Percentiles rank a stretch among this genome's conserved stretches.
phyloP scores from a whole-genome alignment of 1,284 basidiomycete genomes.

The Flammula alnicola region DNA sequence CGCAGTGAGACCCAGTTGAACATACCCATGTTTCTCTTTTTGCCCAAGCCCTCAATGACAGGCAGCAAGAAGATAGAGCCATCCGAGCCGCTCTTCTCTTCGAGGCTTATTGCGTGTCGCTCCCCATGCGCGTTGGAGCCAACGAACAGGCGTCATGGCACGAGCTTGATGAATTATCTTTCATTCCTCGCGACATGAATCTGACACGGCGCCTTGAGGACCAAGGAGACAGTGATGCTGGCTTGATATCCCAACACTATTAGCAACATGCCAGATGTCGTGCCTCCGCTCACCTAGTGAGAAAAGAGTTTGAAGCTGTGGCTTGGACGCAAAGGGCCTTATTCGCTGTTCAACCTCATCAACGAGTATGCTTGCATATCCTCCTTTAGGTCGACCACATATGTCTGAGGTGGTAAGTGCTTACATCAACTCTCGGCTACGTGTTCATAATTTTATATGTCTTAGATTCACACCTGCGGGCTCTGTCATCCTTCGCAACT shows the following conservation, averaged over 20 bases:
- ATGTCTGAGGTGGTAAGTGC: conserved; percentile 45
- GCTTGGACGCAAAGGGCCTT: conserved; percentile 50
- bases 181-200: conserved; percentile 40
- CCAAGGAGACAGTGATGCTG: conserved; percentile 10
- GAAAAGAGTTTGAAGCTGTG: conserved; percentile 38
- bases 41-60: conserved; percentile 31
- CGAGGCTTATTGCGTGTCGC: conserved; percentile 35
- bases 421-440: neutral
- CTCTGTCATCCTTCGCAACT: conserved; percentile 9
- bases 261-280: conserved; percentile 32
- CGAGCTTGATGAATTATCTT: conserved; percentile 36
- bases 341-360: conserved; percentile 33
- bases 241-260: conserved; percentile 26
- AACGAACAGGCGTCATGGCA: conserved; percentile 30
- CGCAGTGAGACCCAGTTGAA: conserved; percentile 32
- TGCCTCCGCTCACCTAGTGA: conserved; percentile 43
- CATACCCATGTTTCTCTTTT: conserved; percentile 38
- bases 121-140: conserved; percentile 32
- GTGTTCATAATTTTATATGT: neutral
- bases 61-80: conserved; percentile 12
- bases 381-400: conserved; percentile 42
- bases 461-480: conserved; percentile 37
- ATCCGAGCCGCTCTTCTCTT: conserved; percentile 37
- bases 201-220: conserved; percentile 12
- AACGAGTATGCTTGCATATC: conserved; percentile 37